Base-by-base conservation (phyloP, 202 grass and related monocot species). In the Digitaria exilis region DNA sequence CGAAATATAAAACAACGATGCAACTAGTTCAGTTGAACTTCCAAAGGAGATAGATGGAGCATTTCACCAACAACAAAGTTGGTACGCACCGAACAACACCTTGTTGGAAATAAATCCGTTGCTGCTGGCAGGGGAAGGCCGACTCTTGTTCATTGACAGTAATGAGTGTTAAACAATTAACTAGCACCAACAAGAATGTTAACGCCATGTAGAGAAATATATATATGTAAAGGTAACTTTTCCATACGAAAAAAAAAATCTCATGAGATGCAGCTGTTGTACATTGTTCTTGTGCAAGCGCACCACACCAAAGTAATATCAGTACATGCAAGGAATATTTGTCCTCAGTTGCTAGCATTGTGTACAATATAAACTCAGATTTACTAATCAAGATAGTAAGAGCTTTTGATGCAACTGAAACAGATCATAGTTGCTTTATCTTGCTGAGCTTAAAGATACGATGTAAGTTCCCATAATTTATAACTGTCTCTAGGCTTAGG, bases 151-250 rank as follows among this genome's bases (percentile, higher is more conserved):
- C 78, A 65, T 76, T 84, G 77, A 77, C 41, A 65, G 26, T 69
- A 73, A 80, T 68, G 26, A 76, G 56, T 81, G 60, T 55, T 88
- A 91, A 2, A 0, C n/a, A 75, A 79, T 75, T 69, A 88, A 85
- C 32, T 88, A 91, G 37, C 74, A 85, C 72, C 59, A 84, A 70
- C 68, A 85, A 75, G 51, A 48, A 79, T 64, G 44, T 82, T 85
- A 85, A 82, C 2, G 11, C 52, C 42, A 85, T 56, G 46, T 42
- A 29, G 65, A 77, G 74, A 68, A 7, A 73, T 61, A 77, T 69
- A 80, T 49, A 68, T 76, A 80, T n/a, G n/a, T n/a, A 71, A 71
- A 7, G 10, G 80, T 16, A 49, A 90, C 78, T 32, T 61, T 51
- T 29, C 29, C 45, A 31, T 79, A 13, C 32, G 81, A 65, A 32